Conservation (phyloP, 768 basidiomycete genomes). For the Sporobolomyces phaffii region DNA sequence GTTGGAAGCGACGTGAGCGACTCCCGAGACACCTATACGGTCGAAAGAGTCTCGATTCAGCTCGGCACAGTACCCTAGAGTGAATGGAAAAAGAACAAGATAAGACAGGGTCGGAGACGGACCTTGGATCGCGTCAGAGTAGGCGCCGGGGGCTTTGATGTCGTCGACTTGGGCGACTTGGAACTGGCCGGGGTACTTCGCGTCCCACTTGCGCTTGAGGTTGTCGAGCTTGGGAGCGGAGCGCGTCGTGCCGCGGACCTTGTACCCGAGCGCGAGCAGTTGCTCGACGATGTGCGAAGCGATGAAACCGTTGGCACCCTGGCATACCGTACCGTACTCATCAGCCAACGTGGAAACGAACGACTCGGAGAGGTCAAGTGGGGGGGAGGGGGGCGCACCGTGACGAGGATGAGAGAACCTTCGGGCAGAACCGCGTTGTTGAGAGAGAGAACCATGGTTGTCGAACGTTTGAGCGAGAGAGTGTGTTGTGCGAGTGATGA, state of each 20-base stretch:
- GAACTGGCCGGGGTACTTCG: conserved; percentile 1
- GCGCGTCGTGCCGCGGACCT: conserved; percentile 3
- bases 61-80: neutral
- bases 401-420: conserved; percentile 13
- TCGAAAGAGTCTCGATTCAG: neutral
- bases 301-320: too few relatives aligned
- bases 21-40: neutral
- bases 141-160: neutral
- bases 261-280: conserved; percentile 1
- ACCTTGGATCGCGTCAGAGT: conserved; percentile 9
- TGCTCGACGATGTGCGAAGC: neutral
- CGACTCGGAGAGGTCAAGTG: neutral
- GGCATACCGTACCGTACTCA: too few relatives aligned
- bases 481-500: neutral
- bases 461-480: neutral
- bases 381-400: neutral
- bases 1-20: conserved; percentile 15
- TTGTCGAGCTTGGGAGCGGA: conserved; percentile 1
- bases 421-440: conserved; percentile 4
- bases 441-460: neutral
- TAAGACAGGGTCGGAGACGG: neutral
- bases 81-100: neutral
- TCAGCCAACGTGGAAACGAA: neutral
- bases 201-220: conserved; percentile 1
- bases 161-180: neutral